A percentile compares a stretch with the other conserved stretches of the same genome.
Evolutionary conservation across 2,329 filamentous ascomycete species (phyloP).

Genomic region (Podosphaera aphanis): DNA sequence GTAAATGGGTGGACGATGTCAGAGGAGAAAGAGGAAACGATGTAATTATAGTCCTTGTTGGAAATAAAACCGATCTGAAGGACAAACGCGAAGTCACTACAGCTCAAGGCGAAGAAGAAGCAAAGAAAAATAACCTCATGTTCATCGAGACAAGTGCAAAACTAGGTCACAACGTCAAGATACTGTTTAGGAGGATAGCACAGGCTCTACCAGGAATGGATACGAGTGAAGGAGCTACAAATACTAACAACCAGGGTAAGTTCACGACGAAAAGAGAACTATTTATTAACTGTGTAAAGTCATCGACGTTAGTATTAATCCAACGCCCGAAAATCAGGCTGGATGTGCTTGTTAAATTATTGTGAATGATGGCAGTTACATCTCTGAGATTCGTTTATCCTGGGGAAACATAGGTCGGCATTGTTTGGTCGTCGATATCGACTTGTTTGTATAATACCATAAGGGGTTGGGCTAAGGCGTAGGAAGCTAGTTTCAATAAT

Average conservation of each 20-base stretch:
- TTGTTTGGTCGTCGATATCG: slow-evolving; percentile 10
- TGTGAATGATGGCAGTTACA: slow-evolving; percentile 1
- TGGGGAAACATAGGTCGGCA: slow-evolving; percentile 13
- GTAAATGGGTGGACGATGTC: slow-evolving; percentile 99
- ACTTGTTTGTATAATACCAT: slow-evolving; percentile 16
- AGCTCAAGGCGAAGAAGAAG: slow-evolving; percentile 89
- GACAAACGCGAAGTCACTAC: slow-evolving; percentile 96
- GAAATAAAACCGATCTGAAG: slow-evolving; percentile 97
- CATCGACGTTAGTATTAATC: slow-evolving; percentile 81
- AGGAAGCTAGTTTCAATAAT: background rate
- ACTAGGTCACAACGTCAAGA: slow-evolving; percentile 93
- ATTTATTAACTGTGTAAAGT: slow-evolving; percentile 28
- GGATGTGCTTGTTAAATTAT: slow-evolving; percentile 39
- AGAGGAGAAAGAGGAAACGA: slow-evolving; percentile 90
- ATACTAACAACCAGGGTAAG: slow-evolving; percentile 57
- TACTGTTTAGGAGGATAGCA: slow-evolving; percentile 89
- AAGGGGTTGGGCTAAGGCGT: slow-evolving; percentile 3
- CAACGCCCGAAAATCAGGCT: slow-evolving; percentile 44
- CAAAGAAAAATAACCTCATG: slow-evolving; percentile 93
- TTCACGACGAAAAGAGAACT: background rate
- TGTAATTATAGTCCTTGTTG: slow-evolving; percentile 94
- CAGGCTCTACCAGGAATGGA: slow-evolving; percentile 97
- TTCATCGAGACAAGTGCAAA: slow-evolving; percentile 98
- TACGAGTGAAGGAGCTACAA: slow-evolving; percentile 55
- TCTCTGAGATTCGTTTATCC: slow-evolving; percentile 8